These are phyloP conservation scores for Shiraia sp. DNA, from an alignment of 2,329 filamentous ascomycete species.

Conservation along the genomic window DNA sequence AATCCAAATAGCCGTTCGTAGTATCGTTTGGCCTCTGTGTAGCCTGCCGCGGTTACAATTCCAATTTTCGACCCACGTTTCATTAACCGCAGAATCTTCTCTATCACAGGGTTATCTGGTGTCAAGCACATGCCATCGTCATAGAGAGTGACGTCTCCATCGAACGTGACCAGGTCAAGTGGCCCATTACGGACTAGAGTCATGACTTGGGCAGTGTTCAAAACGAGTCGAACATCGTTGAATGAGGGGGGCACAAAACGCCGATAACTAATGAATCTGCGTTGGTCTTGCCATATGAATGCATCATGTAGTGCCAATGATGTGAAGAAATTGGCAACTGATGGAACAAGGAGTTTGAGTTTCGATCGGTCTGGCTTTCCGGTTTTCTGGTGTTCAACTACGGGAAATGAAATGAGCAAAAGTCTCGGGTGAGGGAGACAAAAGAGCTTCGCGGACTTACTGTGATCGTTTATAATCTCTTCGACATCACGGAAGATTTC, in stretches of 20 bases:
- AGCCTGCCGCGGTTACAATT: slow-evolving; percentile 95
- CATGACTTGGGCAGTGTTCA: slow-evolving; percentile 95
- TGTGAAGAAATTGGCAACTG: slow-evolving; percentile 93
- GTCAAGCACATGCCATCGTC: slow-evolving; percentile 77
- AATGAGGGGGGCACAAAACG: slow-evolving; percentile 95
- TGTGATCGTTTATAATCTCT: slow-evolving; percentile 87
- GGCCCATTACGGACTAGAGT: slow-evolving; percentile 75
- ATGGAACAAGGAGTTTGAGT: slow-evolving; percentile 86
- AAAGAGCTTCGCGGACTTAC: slow-evolving; percentile 50
- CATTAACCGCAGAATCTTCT: slow-evolving; percentile 70
- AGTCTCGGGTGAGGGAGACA: neutral
- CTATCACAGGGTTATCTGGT: slow-evolving; percentile 75
- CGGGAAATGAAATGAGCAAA: slow-evolving; percentile 6
- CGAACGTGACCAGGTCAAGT: slow-evolving; percentile 88
- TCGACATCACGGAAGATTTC: slow-evolving; percentile 97
- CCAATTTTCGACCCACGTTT: slow-evolving; percentile 80
- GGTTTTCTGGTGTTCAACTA: slow-evolving; percentile 72
- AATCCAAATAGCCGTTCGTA: slow-evolving; percentile 85
- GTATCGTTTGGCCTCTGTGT: slow-evolving; percentile 85
- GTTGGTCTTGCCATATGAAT: slow-evolving; percentile 86
- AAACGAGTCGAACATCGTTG: slow-evolving; percentile 89
- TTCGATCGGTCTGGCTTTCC: slow-evolving; percentile 76
- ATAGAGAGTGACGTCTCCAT: slow-evolving; percentile 96
- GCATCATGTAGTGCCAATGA: slow-evolving; percentile 83
- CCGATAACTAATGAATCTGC: slow-evolving; percentile 83